Evolutionary conservation across 495 filamentous ascomycete species (phyloP).

Genomic region (Daldinia decipiens): DNA sequence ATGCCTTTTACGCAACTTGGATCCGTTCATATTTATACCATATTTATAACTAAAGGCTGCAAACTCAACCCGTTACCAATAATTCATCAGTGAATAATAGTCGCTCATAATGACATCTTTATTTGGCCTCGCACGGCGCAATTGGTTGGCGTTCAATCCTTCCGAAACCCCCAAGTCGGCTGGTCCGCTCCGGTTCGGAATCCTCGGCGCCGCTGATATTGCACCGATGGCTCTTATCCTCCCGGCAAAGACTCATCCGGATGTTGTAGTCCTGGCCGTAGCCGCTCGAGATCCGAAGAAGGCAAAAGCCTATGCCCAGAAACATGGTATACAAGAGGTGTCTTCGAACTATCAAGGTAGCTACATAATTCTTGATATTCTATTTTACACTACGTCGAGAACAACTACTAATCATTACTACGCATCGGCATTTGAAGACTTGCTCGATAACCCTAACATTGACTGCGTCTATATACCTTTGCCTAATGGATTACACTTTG

Average conservation of each 20-base stretch:
- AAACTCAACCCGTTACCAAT: too few relatives aligned
- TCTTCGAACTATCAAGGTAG: slow-evolving; percentile 60
- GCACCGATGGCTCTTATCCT: slow-evolving; percentile 61
- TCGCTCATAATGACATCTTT: slow-evolving; percentile 41
- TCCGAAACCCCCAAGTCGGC: slow-evolving; percentile 47
- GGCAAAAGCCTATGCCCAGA: slow-evolving; percentile 66
- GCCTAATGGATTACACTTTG: slow-evolving; percentile 64
- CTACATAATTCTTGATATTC: neutral
- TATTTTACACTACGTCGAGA: neutral
- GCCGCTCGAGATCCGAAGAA: slow-evolving; percentile 65
- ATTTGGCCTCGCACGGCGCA: slow-evolving; percentile 43
- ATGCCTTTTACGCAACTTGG: too few relatives aligned
- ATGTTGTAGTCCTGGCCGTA: slow-evolving; percentile 67
- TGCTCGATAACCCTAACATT: slow-evolving; percentile 62
- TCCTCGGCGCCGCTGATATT: slow-evolving; percentile 62
- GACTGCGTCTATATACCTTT: slow-evolving; percentile 63
- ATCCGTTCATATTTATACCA: too few relatives aligned
- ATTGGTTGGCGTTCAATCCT: slow-evolving; percentile 49
- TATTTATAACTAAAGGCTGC: too few relatives aligned
- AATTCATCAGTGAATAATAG: neutral
- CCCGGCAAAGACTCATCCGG: slow-evolving; percentile 68
- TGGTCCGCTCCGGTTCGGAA: slow-evolving; percentile 56
- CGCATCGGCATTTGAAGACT: slow-evolving; percentile 41
- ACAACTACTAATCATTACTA: neutral
- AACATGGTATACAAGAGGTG: slow-evolving; percentile 65